phyloP scores from a whole-genome alignment of 768 basidiomycete genomes.

The Cytidiella melzeri region DNA sequence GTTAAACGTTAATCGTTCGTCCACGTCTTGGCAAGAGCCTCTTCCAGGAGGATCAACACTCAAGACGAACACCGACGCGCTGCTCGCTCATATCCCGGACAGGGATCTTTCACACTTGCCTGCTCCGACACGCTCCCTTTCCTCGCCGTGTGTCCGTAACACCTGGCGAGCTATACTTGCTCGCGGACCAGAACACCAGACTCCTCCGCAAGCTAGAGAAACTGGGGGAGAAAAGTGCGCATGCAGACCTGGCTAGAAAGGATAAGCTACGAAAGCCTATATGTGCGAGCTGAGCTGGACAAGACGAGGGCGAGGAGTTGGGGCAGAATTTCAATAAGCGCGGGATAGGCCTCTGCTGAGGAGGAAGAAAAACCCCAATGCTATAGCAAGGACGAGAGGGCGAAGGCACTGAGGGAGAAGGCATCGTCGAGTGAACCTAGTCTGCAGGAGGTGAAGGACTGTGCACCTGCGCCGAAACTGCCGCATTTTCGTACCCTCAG shows the following conservation, averaged over 20 bases:
- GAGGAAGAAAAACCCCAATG: constrained; percentile 24
- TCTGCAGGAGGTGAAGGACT: constrained; percentile 17
- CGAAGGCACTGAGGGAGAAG: constrained; percentile 43
- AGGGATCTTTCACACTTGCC: constrained; percentile 16
- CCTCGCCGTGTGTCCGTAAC: constrained; percentile 53
- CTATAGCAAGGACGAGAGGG: constrained; percentile 39
- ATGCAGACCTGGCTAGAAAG: constrained; percentile 61
- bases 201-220: constrained; percentile 69
- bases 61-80: constrained; percentile 64
- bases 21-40: constrained; percentile 63
- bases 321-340: constrained; percentile 52
- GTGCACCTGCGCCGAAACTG: constrained; percentile 20
- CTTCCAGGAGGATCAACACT: constrained; percentile 63
- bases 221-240: constrained; percentile 63
- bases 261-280: constrained; percentile 67
- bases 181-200: constrained; percentile 81
- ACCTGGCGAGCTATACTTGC: constrained; percentile 58
- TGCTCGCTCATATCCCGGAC: constrained; percentile 54
- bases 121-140: constrained; percentile 17
- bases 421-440: constrained; percentile 4
- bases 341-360: constrained; percentile 23
- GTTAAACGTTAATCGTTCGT: no score
- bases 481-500: neutral
- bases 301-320: constrained; percentile 64
- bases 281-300: constrained; percentile 74